phyloP scores from a whole-genome alignment of 768 basidiomycete species.

The Suillus paluster region DNA sequence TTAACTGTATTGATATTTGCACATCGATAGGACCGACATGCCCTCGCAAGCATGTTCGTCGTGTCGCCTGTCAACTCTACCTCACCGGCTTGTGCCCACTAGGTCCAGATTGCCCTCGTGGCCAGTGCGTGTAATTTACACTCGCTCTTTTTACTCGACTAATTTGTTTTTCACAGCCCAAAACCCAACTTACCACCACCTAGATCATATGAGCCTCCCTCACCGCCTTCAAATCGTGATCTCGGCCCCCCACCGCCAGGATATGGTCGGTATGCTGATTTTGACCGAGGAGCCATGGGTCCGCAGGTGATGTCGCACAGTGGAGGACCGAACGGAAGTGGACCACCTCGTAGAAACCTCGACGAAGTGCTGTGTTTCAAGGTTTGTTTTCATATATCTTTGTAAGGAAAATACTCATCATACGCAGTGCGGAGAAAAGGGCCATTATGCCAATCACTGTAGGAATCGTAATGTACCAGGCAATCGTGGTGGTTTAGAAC shows the following conservation, averaged over 20 bases:
- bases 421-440: constrained; percentile 82
- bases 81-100: constrained; percentile 92
- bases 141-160: constrained; percentile 12
- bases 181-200: constrained; percentile 73
- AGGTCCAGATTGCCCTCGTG: constrained; percentile 84
- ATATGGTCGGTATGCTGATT: constrained; percentile 83
- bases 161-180: constrained; percentile 54
- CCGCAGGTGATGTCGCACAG: constrained; percentile 28
- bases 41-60: constrained; percentile 89
- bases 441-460: constrained; percentile 96
- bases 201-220: constrained; percentile 77
- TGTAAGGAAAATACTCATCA: constrained; percentile 14
- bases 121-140: constrained; percentile 68
- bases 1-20: constrained; percentile 13
- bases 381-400: constrained; percentile 43
- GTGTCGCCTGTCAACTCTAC: constrained; percentile 90
- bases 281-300: constrained; percentile 56
- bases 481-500: constrained; percentile 83
- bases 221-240: constrained; percentile 74
- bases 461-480: constrained; percentile 90
- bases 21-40: constrained; percentile 72
- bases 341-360: constrained; percentile 67
- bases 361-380: constrained; percentile 90
- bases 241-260: constrained; percentile 92
- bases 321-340: constrained; percentile 36